Percentiles rank a stretch among this genome's conserved stretches.
phyloP scores from a whole-genome alignment of 345 rosid species.

The Syzygium oleosum region DNA sequence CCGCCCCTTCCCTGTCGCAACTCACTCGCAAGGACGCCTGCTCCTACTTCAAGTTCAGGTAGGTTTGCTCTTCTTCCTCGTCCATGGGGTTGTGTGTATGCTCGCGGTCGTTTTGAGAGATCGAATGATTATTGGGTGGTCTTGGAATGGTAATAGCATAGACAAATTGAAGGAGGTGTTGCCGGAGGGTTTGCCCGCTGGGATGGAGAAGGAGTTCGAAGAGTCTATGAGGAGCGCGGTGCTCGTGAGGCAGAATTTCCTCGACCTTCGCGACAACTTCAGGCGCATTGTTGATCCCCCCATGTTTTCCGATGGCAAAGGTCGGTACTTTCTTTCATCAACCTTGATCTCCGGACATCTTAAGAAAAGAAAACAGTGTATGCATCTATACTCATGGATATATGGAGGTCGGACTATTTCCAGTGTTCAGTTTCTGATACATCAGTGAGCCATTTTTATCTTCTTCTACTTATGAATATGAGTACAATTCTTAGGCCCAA shows the following conservation, averaged over 20 bases:
- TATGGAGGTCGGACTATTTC: neutral
- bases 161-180: constrained; percentile 40
- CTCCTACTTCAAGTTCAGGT: constrained; percentile 78
- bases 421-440: neutral
- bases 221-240: constrained; percentile 71
- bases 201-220: constrained; percentile 67
- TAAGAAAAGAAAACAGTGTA: neutral
- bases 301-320: constrained; percentile 38
- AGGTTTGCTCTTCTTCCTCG: neutral
- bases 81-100: neutral
- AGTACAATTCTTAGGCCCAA: constrained; percentile 30
- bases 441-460: neutral
- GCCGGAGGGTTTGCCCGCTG: constrained; percentile 79
- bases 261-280: constrained; percentile 88
- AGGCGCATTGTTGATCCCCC: constrained; percentile 85
- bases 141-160: constrained; percentile 20
- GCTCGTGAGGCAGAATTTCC: constrained; percentile 72
- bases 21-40: constrained; percentile 53
- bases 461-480: neutral
- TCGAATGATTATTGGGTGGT: neutral
- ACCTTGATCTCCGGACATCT: neutral
- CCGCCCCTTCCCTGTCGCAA: constrained; percentile 45
- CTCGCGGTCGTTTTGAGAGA: neutral
- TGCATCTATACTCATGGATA: neutral
- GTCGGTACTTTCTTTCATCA: constrained; percentile 12